phyloP scores from a whole-genome alignment of 2,329 filamentous ascomycete genomes.

The Neofusicoccum parvum region DNA sequence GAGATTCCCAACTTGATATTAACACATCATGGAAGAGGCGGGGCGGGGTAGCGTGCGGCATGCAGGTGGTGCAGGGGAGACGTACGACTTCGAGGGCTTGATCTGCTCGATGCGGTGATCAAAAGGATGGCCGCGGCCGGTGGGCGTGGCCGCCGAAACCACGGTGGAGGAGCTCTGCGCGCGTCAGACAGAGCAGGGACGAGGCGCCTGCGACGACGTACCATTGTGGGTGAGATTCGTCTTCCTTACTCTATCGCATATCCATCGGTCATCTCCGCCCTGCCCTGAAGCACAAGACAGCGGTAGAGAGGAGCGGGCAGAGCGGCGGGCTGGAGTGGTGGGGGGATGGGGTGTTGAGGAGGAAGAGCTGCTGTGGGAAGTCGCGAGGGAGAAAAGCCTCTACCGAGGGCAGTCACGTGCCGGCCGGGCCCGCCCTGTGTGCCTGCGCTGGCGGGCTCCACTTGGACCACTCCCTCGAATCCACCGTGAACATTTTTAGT shows the following conservation, averaged over 20 bases:
- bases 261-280: slow-evolving; percentile 37
- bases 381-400: slow-evolving; percentile 23
- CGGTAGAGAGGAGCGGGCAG: slow-evolving; percentile 1
- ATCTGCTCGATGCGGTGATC: slow-evolving; percentile 80
- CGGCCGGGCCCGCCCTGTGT: neutral
- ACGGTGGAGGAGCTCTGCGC: slow-evolving; percentile 64
- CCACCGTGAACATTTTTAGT: slow-evolving; percentile 22
- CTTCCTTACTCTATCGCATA: slow-evolving; percentile 31
- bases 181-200: slow-evolving; percentile 25
- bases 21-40: slow-evolving; percentile 69
- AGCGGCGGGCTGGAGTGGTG: neutral
- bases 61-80: slow-evolving; percentile 39
- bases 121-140: slow-evolving; percentile 68
- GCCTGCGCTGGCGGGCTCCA: no score
- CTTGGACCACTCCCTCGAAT: slow-evolving; percentile 5
- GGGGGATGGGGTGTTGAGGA: neutral
- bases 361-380: slow-evolving; percentile 7
- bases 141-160: slow-evolving; percentile 71
- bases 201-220: slow-evolving; percentile 26
- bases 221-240: slow-evolving; percentile 36
- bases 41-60: neutral
- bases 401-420: slow-evolving; percentile 14
- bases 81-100: slow-evolving; percentile 88
- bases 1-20: slow-evolving; percentile 99
- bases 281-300: slow-evolving; percentile 17